These are phyloP conservation scores for Mucor mucedo DNA, from an alignment of 371 early-diverging fungal species.

Conservation along the genomic window DNA sequence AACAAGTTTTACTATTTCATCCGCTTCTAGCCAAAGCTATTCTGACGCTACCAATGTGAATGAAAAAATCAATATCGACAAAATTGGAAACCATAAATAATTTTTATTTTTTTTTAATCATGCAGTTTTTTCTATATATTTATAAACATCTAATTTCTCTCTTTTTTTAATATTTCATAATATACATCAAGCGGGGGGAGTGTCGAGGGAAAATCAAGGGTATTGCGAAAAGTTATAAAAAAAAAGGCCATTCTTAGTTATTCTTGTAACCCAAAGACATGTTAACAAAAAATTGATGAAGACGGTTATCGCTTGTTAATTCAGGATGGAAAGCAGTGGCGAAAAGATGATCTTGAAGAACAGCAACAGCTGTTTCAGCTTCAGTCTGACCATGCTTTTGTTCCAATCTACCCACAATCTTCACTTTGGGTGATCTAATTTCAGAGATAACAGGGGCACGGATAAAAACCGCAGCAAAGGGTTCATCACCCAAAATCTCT, in stretches of 20 bases:
- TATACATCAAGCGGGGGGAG: too few species aligned
- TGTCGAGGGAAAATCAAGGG: not conserved
- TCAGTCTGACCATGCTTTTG: constrained; percentile 51
- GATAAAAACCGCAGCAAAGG: constrained; percentile 90
- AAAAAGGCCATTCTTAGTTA: not conserved
- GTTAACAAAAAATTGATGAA: constrained; percentile 85
- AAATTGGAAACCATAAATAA: constrained; percentile 7
- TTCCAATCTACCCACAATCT: constrained; percentile 68
- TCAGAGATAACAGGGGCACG: constrained; percentile 91
- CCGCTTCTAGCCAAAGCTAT: constrained; percentile 40
- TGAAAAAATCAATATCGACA: constrained; percentile 27
- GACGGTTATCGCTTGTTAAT: constrained; percentile 81
- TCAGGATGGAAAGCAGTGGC: constrained; percentile 97
- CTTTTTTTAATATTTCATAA: not conserved
- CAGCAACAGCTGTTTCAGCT: constrained; percentile 82
- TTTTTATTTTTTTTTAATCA: not conserved
- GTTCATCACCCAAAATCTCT: constrained; percentile 52
- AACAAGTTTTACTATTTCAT: constrained; percentile 13
- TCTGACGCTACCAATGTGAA: constrained; percentile 33
- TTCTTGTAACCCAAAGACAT: constrained; percentile 42
- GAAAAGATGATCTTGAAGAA: constrained; percentile 83
- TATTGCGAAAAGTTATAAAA: not conserved
- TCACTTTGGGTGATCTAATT: constrained; percentile 67
- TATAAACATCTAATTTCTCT: not conserved
- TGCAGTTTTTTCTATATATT: too few species aligned